Base-by-base conservation (phyloP, 2,329 filamentous ascomycete species). In the Fusarium siculi region DNA sequence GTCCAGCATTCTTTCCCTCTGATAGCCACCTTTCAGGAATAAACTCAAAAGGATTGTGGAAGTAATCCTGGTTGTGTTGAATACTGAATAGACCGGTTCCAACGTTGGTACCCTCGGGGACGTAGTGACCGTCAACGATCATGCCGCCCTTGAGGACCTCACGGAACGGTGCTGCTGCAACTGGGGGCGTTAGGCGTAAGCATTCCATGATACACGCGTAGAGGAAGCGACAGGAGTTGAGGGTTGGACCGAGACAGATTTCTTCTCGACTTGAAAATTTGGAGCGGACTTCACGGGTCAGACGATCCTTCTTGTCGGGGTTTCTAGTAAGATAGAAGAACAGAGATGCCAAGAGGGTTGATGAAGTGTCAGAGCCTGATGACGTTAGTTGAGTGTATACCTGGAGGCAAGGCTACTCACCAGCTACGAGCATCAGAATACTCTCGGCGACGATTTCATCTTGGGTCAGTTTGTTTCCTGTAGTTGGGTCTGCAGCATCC, bases 401-500 rank as follows among this genome's bases (percentile, higher is more conserved):
- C 12, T 21, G 16, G 9, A 30, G 4, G 19, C 1, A 16, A 30
- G 44, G 44, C 14, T n/a, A 30, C 23, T 16, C 14, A 50, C 55
- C 55, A 18, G 55, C 55, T 50, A 58, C 55, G 18, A 58, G 55
- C 55, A 58, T 58, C 23, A 58, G 43, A n/a, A 58, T 58, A 18
- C 55, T 58, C 25, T 58, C 55, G 0, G 55, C 55, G 12, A 58
- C 55, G 2, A 58, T 58, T 39, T 58, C 55, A 19, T 58, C 55
- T 2, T 58, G 42, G 34, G 55, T 50, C 21, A 58, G 32, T 16
- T 58, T 58, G 23, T 58, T 58, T 49, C 55, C 55, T 39, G 43
- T 58, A 28, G 55, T 37, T 36, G 55, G 43, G 28, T 58, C 55
- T 28, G 55, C 43, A 37, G 55, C 55, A n/a, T 58, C 55, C 4